Base-by-base conservation (phyloP, 1,139 yeast species). In the Hemisphaericaspora lyxosophila region DNA sequence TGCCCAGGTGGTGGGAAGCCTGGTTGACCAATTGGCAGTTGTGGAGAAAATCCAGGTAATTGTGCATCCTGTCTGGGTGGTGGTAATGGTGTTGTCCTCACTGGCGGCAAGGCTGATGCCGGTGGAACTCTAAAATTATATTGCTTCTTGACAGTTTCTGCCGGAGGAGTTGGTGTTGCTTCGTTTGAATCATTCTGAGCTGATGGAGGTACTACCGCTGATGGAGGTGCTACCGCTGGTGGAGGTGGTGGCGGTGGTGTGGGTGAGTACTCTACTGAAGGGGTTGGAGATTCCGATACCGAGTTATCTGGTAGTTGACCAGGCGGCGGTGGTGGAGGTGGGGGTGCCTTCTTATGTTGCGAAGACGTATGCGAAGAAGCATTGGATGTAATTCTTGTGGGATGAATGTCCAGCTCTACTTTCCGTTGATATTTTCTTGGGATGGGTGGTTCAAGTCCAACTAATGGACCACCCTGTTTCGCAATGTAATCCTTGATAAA, bases 371-470 rank as follows among this genome's bases (percentile, higher is more conserved):
- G 62, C 3, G 26, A 23, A 8, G 48, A 35, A 13, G 54, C 33
- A 14, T 35, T 15, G 18, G 49, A 35, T 12, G 42, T 23, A 11
- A 41, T 23, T 29, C 50, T 32, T 2, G 48, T 23, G 6, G 51
- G 43, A 16, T 44, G 13, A 24, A 28, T 43, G 16, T 44, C 51
- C 23, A 35, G 45, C 23, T 36, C 52, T 26, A 35, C 42, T 17
- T 48, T 49, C 46, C 53, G 43, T 42, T 71, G 73, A 44, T 67
- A 74, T 49, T 75, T 74, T 42, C 92, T 67, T 2, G 95, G 95
- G 40, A 86, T 69, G 14, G 95, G 95, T 2, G 95, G 95, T 53
- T 86, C 95, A 31, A 85, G 60, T 0, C 95, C 95, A 25, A 85
- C 94, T 50, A 86, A 66, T 2, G 92, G 92, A 1, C 95, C 94